These are phyloP conservation scores for Spathaspora arborariae DNA, from an alignment of 805 yeast genomes.

Conservation along the genomic window DNA sequence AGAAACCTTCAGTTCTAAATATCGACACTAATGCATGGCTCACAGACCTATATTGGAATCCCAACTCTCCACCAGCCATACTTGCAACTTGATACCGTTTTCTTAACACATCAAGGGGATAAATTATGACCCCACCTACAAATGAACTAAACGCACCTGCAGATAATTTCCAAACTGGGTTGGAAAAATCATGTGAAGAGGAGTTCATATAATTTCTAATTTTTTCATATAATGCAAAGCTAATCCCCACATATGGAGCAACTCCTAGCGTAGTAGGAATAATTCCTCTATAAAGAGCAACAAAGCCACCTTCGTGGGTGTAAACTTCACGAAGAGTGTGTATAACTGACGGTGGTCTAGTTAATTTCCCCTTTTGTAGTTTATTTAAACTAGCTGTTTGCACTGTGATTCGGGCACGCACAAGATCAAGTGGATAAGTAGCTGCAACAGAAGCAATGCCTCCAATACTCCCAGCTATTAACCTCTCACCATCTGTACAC, in stretches of 20 bases:
- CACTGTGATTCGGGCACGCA: constrained; percentile 83
- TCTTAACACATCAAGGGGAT: constrained; percentile 86
- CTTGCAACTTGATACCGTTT: constrained; percentile 88
- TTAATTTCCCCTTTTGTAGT: constrained; percentile 42
- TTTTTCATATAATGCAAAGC: constrained; percentile 85
- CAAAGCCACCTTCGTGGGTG: constrained; percentile 73
- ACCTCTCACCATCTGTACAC: constrained; percentile 53
- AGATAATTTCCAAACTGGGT: constrained; percentile 54
- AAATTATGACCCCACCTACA: constrained; percentile 83
- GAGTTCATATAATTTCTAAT: constrained; percentile 54
- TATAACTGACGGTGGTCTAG: constrained; percentile 69
- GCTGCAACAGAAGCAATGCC: constrained; percentile 77
- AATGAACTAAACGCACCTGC: constrained; percentile 90
- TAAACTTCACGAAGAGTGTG: constrained; percentile 57
- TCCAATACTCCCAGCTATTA: constrained; percentile 75
- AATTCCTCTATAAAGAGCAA: constrained; percentile 78
- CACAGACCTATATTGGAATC: constrained; percentile 78
- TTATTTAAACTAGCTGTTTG: constrained; percentile 72
- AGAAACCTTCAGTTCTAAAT: constrained; percentile 66
- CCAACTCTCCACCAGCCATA: constrained; percentile 73
- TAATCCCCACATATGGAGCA: constrained; percentile 93
- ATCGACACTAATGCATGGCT: constrained; percentile 70
- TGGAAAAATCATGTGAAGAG: constrained; percentile 32
- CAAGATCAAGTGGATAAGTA: constrained; percentile 90
- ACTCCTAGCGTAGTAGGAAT: constrained; percentile 92